phyloP scores from a whole-genome alignment of 1,139 yeast species.

The Geotrichum restrictum region DNA sequence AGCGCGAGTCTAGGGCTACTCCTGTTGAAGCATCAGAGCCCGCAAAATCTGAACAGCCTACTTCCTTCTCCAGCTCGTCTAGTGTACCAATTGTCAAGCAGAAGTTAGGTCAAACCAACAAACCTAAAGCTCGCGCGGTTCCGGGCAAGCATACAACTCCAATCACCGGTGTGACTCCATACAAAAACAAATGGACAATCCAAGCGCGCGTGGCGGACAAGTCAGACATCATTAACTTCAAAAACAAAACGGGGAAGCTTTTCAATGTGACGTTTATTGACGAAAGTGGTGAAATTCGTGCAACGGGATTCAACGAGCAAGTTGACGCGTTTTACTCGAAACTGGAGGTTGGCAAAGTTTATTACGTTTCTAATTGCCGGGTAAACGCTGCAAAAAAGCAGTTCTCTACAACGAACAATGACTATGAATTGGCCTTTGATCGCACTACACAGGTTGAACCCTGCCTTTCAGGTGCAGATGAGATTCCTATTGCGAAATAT shows the following conservation, averaged over 20 bases:
- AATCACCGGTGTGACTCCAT: conserved; percentile 87
- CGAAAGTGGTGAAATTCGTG: conserved; percentile 94
- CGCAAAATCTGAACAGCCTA: conserved; percentile 1
- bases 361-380: conserved; percentile 76
- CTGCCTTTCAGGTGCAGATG: conserved; percentile 53
- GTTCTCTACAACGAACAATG: conserved; percentile 78
- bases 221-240: conserved; percentile 84
- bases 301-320: conserved; percentile 86
- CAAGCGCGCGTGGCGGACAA: conserved; percentile 87
- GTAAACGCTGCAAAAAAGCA: conserved; percentile 82
- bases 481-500: conserved; percentile 74
- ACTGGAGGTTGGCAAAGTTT: conserved; percentile 85
- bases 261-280: conserved; percentile 86
- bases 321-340: conserved; percentile 74
- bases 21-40: background rate
- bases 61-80: background rate
- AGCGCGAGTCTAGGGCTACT: too few species aligned
- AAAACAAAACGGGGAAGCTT: conserved; percentile 56
- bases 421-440: conserved; percentile 81
- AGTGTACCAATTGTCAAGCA: conserved; percentile 18
- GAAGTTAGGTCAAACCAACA: conserved; percentile 8
- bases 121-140: conserved; percentile 2
- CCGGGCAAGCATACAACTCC: conserved; percentile 48
- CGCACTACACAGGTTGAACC: conserved; percentile 73
- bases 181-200: conserved; percentile 85